phyloP scores from a whole-genome alignment of 768 basidiomycete species.

The Lactarius psammicola region DNA sequence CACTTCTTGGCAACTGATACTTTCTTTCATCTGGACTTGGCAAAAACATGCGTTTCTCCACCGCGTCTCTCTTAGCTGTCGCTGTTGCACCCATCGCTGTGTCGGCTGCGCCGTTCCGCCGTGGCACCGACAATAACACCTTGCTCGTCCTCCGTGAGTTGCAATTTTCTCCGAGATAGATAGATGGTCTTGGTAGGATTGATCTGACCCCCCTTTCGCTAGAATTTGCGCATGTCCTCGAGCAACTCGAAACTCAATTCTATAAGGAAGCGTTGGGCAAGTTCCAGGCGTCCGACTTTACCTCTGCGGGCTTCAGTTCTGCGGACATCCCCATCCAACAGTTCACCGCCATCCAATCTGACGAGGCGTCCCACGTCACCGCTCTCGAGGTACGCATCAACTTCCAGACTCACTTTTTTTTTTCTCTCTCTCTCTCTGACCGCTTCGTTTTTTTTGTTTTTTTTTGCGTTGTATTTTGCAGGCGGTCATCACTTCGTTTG shows the following conservation, averaged over 20 bases:
- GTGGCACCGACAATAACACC: slow-evolving; percentile 39
- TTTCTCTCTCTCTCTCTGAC: not conserved
- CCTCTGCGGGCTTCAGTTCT: slow-evolving; percentile 59
- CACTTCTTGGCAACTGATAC: slow-evolving; percentile 7
- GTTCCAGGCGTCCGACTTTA: slow-evolving; percentile 65
- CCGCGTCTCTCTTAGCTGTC: slow-evolving; percentile 39
- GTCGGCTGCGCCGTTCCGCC: slow-evolving; percentile 50
- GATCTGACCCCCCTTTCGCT: slow-evolving; percentile 29
- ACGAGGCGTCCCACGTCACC: slow-evolving; percentile 60
- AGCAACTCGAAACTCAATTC: slow-evolving; percentile 68
- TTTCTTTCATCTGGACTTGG: slow-evolving; percentile 26
- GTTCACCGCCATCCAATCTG: slow-evolving; percentile 55
- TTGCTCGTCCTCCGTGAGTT: slow-evolving; percentile 57
- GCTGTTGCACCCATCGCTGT: slow-evolving; percentile 45
- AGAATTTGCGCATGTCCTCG: slow-evolving; percentile 78
- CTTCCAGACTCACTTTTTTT: not conserved
- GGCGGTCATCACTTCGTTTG: slow-evolving; percentile 53
- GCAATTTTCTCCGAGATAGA: not conserved
- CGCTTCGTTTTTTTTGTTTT: no score
- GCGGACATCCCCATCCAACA: slow-evolving; percentile 57
- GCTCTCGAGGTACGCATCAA: slow-evolving; percentile 48
- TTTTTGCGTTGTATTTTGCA: no score
- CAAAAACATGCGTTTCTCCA: slow-evolving; percentile 49
- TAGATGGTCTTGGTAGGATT: slow-evolving; percentile 26
- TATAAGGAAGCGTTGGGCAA: slow-evolving; percentile 64